Conservation (phyloP, 2,329 filamentous ascomycete genomes). For the Penicillium corylophilum region DNA sequence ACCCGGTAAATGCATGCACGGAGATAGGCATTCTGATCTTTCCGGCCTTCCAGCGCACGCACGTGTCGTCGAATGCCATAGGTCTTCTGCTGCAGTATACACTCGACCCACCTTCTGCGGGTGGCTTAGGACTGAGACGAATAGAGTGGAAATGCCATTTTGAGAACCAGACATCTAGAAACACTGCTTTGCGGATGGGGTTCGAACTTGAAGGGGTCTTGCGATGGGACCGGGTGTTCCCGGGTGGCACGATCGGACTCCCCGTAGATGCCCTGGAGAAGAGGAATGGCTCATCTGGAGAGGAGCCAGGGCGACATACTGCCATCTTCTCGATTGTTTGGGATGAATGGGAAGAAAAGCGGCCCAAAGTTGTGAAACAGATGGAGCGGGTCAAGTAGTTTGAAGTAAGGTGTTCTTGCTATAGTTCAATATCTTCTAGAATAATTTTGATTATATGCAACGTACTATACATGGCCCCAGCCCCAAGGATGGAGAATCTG, state of each 20-base stretch:
- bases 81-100: background rate
- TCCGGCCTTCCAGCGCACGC: background rate
- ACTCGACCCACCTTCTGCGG: background rate
- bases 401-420: background rate
- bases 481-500: conserved; percentile 21
- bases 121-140: background rate
- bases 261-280: background rate
- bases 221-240: background rate
- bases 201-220: background rate
- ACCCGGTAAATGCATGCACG: background rate
- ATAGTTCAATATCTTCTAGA: background rate
- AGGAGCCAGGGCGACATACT: background rate
- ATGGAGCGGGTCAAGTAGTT: background rate
- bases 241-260: background rate
- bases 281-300: background rate
- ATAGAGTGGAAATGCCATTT: background rate
- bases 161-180: background rate
- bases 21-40: background rate
- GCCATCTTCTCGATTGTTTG: background rate
- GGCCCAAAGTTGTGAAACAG: background rate
- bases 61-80: background rate
- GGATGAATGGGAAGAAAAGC: background rate
- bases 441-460: background rate
- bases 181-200: background rate
- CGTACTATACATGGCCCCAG: conserved; percentile 19